Evolutionary conservation across 75 land plant species (phyloP), one percentile per base, ranked within the genome.

Genomic region (Cryptomeria japonica): DNA sequence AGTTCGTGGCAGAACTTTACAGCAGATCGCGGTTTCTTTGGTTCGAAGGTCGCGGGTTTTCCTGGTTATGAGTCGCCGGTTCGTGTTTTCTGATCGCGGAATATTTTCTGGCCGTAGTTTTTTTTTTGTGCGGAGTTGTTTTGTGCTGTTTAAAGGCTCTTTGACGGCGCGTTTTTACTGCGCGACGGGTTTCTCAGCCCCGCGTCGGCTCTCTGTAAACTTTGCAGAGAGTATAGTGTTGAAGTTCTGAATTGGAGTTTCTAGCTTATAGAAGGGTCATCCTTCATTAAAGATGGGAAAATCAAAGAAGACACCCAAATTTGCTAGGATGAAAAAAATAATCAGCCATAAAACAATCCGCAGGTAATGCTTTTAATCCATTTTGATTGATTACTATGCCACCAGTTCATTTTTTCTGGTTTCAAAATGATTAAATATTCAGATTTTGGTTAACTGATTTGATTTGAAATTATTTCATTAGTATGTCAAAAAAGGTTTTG

Each of bases 231-330:
- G 72, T 68, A n/a, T 72, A 11, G 76, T 72, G 0, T 72, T 25
- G 76, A 72, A 72, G 76, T 72, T 72, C 10, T 28, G 76, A 72
- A 11, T 31, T 25, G 76, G 12, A 72, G 11, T 51, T n/a, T 72
- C 31, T n/a, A 72, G 34, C 34, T 72, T 31, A 72, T 3, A 22
- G 64, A 18, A 58, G 25, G 1, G 22, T 25, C 64, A 19, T 58
- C 64, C 14, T 10, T 49, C 1, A 12, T 22, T 5, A 46, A 87
- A 80, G 64, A 97, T 97, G 99, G 98, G 98, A 55, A 95, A 91
- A 80, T 94, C 99, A 12, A 95, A 96, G 92, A 98, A 98, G 90
- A 88, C 89, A 38, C 97, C 93, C 0, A 98, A 96, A 90, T 98
- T 94, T 82, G 99, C 96, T 0, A 96, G 89, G 85, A 93, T 94